A percentile compares a stretch with the other conserved stretches of the same genome.
Conservation (phyloP, 805 yeast genomes). For the Yamadazyma olivae region DNA sequence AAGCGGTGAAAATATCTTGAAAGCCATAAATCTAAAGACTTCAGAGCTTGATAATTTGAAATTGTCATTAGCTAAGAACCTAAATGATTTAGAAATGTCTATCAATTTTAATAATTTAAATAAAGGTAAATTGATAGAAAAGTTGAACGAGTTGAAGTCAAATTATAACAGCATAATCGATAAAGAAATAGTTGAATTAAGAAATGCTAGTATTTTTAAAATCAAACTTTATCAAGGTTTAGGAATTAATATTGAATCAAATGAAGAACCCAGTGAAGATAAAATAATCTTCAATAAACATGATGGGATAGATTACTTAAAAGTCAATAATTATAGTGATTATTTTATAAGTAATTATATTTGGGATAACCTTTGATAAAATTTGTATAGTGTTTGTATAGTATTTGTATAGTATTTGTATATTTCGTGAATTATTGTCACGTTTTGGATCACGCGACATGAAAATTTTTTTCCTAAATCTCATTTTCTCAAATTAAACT, state of each 20-base stretch:
- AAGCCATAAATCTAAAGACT: conserved; percentile 23
- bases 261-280: conserved; percentile 9
- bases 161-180: conserved; percentile 23
- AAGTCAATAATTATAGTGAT: conserved; percentile 57
- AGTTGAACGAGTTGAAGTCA: conserved; percentile 34
- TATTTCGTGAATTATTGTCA: no score
- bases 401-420: neutral
- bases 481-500: no score
- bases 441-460: no score
- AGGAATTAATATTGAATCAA: conserved; percentile 45
- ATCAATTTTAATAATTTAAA: conserved; percentile 32
- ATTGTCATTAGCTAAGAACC: conserved; percentile 48
- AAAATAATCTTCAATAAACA: conserved; percentile 45
- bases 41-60: conserved; percentile 43
- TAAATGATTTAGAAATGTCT: conserved; percentile 47
- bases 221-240: conserved; percentile 57
- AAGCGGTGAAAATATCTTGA: conserved; percentile 21
- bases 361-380: conserved; percentile 54
- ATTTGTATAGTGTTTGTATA: conserved; percentile 1
- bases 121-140: conserved; percentile 34
- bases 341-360: conserved; percentile 71
- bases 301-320: conserved; percentile 46
- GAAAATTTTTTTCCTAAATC: no score
- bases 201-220: conserved; percentile 48
- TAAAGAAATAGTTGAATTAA: conserved; percentile 30